Evolutionary conservation across 805 yeast species (phyloP), one percentile per base, ranked within the genome.

Genomic region (Candida germanica): DNA sequence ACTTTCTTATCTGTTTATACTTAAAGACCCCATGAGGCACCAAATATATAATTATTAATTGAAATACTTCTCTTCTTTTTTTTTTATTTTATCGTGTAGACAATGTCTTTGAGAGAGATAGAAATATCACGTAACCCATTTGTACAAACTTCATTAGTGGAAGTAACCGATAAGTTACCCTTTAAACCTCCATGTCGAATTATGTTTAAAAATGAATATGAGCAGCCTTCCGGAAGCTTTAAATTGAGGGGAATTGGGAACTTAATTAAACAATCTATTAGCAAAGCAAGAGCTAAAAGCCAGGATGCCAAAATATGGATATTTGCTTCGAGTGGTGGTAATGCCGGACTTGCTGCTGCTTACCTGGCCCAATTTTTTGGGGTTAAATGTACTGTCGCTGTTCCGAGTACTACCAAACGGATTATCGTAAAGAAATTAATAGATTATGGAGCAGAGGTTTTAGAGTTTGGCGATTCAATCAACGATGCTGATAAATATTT

Each of bases 161-260:
- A 64, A 35, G 65, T 67, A 35, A 52, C 67, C n/a, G 14, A 56
- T 28, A 19, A 47, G 35, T 38, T 66, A 49, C 59, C 63, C 4
- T 26, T 47, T 34, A 41, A 42, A 43, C 52, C 71, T 42, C 66
- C 68, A 28, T 71, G 76, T 43, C 58, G 64, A 11, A 53, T 75
- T 2, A 58, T 64, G 26, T 56, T 75, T 35, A 77, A 77, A 43
- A 68, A 71, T 42, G 82, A 77, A 47, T 65, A 61, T 32, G 66
- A 70, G 26, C 82, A 77, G 47, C 81, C 82, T 6, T 67, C 79
- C 6, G 80, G 81, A 1, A 70, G 77, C 38, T 77, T 77, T 56
- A 77, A 77, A 50, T 58, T 76, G 21, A 59, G 82, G 43, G 82
- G 82, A 0, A 64, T 77, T 18, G 79, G 81, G 4, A 52, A 73